Evolutionary conservation across 2,329 filamentous ascomycete species (phyloP).

Genomic region (Alternaria burnsii): DNA sequence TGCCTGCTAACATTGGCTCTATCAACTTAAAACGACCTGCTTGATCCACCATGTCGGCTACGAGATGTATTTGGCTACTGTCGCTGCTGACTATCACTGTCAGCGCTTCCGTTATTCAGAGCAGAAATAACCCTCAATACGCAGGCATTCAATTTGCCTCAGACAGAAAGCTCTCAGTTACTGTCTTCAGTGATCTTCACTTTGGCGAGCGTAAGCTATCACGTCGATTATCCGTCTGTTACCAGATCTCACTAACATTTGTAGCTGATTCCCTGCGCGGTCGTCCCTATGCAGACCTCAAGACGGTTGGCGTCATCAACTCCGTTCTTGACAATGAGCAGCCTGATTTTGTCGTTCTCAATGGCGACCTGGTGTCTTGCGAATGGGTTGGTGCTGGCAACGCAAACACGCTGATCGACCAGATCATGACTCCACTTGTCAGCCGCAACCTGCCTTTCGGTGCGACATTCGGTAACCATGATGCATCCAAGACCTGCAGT

Average conservation of each 20-base stretch:
- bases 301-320: conserved; percentile 65
- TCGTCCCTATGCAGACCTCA: conserved; percentile 60
- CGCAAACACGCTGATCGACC: conserved; percentile 32
- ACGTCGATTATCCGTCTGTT: conserved; percentile 26
- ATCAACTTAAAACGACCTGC: background rate
- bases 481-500: conserved; percentile 50
- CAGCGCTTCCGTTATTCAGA: conserved; percentile 10
- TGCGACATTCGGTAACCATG: conserved; percentile 76
- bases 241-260: conserved; percentile 8
- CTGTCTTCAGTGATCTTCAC: conserved; percentile 75
- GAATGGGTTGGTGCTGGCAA: conserved; percentile 53
- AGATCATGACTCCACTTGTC: conserved; percentile 57
- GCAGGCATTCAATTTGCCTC: conserved; percentile 36
- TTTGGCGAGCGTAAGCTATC: conserved; percentile 69
- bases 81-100: conserved; percentile 20
- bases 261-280: conserved; percentile 19
- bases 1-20: background rate
- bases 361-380: conserved; percentile 76
- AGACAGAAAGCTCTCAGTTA: conserved; percentile 57
- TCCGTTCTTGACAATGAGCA: conserved; percentile 65
- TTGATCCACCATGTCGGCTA: conserved; percentile 12
- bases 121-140: conserved; percentile 21
- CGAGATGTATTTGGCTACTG: conserved; percentile 25
- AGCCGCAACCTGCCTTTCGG: conserved; percentile 67
- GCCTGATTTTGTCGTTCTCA: conserved; percentile 71